Percentiles rank a stretch among this genome's conserved stretches.
Evolutionary conservation across 179 eudicot genomes (phyloP).

Genomic region (Spinacia oleracea): DNA sequence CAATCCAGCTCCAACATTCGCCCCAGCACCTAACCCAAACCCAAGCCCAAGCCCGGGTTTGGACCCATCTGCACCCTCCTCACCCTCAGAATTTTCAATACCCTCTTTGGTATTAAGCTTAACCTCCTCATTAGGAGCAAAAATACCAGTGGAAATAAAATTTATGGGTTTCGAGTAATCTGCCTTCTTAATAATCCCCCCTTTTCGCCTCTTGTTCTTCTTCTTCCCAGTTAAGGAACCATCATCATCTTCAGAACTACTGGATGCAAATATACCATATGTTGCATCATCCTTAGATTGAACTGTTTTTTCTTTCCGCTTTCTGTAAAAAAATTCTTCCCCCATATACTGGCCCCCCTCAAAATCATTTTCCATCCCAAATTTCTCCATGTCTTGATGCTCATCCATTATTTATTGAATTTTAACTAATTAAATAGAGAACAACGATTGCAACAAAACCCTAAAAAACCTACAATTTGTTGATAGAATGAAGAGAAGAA

Average conservation of each 20-base stretch:
- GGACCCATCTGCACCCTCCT: constrained; percentile 31
- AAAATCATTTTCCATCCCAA: constrained; percentile 71
- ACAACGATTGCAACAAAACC: constrained; percentile 1
- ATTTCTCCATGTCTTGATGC: constrained; percentile 72
- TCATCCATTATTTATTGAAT: constrained; percentile 35
- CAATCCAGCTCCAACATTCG: constrained; percentile 33
- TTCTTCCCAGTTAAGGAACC: constrained; percentile 31
- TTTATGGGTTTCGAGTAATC: constrained; percentile 67
- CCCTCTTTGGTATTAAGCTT: constrained; percentile 43
- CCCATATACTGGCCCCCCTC: constrained; percentile 72
- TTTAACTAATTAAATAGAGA: background rate
- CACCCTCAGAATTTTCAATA: constrained; percentile 14
- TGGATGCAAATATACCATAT: constrained; percentile 69
- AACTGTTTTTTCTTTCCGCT: constrained; percentile 32
- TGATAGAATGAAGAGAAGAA: too few species aligned
- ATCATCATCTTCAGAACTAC: constrained; percentile 41
- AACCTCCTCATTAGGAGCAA: constrained; percentile 53
- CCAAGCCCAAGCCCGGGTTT: constrained; percentile 45
- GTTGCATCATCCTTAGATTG: constrained; percentile 48
- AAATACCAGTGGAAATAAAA: constrained; percentile 64
- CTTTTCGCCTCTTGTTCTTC: constrained; percentile 52
- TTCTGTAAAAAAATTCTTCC: constrained; percentile 38
- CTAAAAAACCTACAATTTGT: background rate
- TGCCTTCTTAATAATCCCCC: constrained; percentile 33
- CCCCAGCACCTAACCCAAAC: constrained; percentile 42